Evolutionary conservation across 2,329 filamentous ascomycete genomes (phyloP).

Genomic region (Tricladium varicosporioides): DNA sequence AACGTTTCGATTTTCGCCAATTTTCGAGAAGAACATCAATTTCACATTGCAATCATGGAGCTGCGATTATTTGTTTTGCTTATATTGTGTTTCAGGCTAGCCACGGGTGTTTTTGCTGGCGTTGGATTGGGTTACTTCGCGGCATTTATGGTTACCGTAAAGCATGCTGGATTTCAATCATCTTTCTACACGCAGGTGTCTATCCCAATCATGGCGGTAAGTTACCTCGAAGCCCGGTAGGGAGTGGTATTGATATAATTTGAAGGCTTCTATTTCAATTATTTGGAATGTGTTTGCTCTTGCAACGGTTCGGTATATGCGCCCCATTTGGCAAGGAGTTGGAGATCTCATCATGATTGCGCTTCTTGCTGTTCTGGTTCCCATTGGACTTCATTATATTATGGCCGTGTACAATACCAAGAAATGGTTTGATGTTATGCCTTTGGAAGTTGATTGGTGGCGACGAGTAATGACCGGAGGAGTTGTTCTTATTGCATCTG

Average conservation of each 20-base stretch:
- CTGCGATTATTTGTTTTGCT: background rate
- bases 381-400: background rate
- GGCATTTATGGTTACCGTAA: background rate
- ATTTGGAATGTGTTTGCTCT: background rate
- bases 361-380: background rate
- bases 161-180: background rate
- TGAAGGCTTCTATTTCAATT: background rate
- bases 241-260: background rate
- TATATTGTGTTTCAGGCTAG: background rate
- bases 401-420: background rate
- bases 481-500: background rate
- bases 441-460: background rate
- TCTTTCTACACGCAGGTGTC: background rate
- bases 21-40: too few species aligned
- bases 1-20: too few species aligned
- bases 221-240: background rate
- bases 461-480: background rate
- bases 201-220: background rate
- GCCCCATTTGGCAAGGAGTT: background rate
- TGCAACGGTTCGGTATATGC: background rate
- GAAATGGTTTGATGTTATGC: background rate
- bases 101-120: background rate
- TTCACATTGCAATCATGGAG: background rate
- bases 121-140: background rate
- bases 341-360: background rate